phyloP scores from a whole-genome alignment of 345 rosid species.

The Sisymbrium irio region DNA sequence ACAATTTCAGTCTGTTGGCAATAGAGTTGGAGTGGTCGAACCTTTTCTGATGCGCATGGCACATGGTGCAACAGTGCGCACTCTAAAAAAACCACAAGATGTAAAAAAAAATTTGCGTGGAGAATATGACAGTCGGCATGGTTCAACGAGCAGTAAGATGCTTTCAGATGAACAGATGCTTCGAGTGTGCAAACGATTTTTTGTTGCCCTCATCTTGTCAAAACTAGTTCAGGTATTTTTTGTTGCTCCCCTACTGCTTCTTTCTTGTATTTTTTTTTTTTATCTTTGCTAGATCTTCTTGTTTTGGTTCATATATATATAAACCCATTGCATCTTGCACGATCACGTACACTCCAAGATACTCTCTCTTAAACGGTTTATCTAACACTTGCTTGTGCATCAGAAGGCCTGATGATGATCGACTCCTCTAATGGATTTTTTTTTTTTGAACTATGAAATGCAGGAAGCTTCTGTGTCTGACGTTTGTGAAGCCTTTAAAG shows the following conservation, averaged over 20 bases:
- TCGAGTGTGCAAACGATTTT: constrained; percentile 92
- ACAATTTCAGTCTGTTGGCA: constrained; percentile 83
- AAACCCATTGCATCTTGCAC: constrained; percentile 17
- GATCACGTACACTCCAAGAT: constrained; percentile 13
- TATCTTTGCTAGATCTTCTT: constrained; percentile 5
- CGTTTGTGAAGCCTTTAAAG: constrained; percentile 93
- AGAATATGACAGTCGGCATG: constrained; percentile 42
- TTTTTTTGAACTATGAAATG: constrained; percentile 32
- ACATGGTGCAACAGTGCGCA: constrained; percentile 80
- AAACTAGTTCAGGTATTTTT: constrained; percentile 98
- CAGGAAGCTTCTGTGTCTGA: constrained; percentile 89
- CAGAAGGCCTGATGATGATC: constrained; percentile 12
- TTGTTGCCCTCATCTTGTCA: constrained; percentile 92
- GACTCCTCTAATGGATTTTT: constrained; percentile 8
- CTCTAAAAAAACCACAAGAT: constrained; percentile 44
- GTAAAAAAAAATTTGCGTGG: constrained; percentile 39
- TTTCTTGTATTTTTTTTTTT: constrained; percentile 2
- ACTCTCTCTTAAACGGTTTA: constrained; percentile 11
- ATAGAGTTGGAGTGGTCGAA: constrained; percentile 89
- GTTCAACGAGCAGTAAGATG: constrained; percentile 42
- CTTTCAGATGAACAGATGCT: constrained; percentile 73
- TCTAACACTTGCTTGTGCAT: neutral
- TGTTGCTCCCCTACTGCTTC: constrained; percentile 7
- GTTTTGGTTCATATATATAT: constrained; percentile 4
- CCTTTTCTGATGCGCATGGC: constrained; percentile 99